phyloP scores from a whole-genome alignment of 148 eudicot species.

The Rhododendron williamsianum region DNA sequence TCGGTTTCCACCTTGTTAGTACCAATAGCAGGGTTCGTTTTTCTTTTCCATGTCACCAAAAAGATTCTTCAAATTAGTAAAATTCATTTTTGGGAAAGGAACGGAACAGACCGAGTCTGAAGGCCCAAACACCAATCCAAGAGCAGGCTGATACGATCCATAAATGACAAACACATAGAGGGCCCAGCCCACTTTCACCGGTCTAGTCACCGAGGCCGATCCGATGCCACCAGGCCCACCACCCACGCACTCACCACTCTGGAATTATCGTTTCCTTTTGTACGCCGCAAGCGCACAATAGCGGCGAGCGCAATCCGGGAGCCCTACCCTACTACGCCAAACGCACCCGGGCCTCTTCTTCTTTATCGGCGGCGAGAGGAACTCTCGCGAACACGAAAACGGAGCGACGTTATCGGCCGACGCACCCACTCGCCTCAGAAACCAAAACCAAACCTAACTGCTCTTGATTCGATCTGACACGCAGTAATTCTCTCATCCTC shows the following conservation, averaged over 20 bases:
- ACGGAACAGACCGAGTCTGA: not conserved
- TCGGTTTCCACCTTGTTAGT: too few species aligned
- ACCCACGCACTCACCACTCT: not conserved
- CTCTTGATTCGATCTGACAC: not conserved
- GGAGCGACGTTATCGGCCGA: not conserved
- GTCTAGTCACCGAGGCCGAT: not conserved
- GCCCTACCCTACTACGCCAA: not conserved
- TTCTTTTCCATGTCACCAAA: too few species aligned
- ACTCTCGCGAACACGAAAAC: not conserved
- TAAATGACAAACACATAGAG: not conserved
- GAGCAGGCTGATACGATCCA: not conserved
- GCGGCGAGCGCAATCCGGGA: not conserved
- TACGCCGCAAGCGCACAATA: not conserved
- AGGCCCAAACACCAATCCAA: not conserved
- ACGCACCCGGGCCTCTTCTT: not conserved
- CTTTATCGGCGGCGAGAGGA: constrained; percentile 4
- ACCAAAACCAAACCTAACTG: not conserved
- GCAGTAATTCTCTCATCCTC: not conserved
- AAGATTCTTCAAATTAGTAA: too few species aligned
- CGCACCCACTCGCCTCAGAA: not conserved
- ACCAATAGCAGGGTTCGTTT: too few species aligned
- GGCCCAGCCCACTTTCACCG: not conserved
- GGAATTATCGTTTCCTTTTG: not conserved
- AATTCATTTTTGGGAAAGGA: too few species aligned
- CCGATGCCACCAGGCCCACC: not conserved